A percentile compares a stretch with the other conserved stretches of the same genome.
Conservation (phyloP, 345 rosid genomes). For the Diplotaxis tenuifolia region DNA sequence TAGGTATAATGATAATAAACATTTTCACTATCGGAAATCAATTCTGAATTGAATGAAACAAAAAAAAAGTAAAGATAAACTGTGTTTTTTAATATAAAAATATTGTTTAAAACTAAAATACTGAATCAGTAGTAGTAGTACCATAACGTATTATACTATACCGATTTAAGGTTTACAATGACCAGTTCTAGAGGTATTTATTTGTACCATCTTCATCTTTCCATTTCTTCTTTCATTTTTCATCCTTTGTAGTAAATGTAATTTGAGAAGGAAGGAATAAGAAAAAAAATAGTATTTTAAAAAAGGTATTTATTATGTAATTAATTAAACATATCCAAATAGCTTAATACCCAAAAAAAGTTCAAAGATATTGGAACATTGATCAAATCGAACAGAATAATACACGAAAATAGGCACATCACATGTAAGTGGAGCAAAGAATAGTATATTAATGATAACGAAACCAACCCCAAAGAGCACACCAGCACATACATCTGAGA, state of each 20-base stretch:
- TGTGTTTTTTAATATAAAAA: too few species aligned
- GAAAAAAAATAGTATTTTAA: too few species aligned
- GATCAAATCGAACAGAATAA: not conserved
- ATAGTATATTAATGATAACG: slow-evolving; percentile 12
- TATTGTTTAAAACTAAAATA: not conserved
- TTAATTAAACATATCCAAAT: not conserved
- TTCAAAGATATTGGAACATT: slow-evolving; percentile 5
- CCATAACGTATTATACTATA: not conserved
- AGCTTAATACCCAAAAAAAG: not conserved
- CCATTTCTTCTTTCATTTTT: too few species aligned
- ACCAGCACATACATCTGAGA: slow-evolving; percentile 19
- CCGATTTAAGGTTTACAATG: not conserved
- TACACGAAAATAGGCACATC: not conserved
- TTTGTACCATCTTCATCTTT: too few species aligned
- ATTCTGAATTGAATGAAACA: not conserved
- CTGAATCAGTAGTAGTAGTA: not conserved
- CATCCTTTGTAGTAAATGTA: too few species aligned
- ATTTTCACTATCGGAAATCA: not conserved
- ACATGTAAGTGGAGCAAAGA: slow-evolving; percentile 20
- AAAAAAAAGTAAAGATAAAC: too few species aligned
- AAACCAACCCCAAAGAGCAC: slow-evolving; percentile 26
- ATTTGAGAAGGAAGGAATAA: too few species aligned
- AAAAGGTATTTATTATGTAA: too few species aligned
- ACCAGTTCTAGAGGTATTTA: not conserved
- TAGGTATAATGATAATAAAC: not conserved